phyloP scores from a whole-genome alignment of 345 rosid genomes.

The Brassica cretica region DNA sequence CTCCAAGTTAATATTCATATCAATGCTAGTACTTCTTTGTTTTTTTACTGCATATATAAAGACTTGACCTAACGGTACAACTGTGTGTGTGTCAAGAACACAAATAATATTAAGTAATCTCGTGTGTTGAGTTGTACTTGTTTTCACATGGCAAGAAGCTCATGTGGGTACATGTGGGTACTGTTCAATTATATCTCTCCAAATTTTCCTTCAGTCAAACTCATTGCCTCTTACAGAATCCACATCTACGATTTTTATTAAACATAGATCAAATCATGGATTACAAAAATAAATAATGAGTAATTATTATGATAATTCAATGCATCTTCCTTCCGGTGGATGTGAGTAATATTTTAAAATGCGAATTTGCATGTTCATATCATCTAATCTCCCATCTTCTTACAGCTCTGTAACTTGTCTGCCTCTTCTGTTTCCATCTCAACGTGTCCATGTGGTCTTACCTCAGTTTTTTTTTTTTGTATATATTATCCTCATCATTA shows the following conservation, averaged over 20 bases:
- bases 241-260: slow-evolving; percentile 9
- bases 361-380: slow-evolving; percentile 31
- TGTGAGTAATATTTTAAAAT: slow-evolving; percentile 4
- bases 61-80: background rate
- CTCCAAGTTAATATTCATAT: slow-evolving; percentile 14
- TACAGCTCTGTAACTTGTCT: slow-evolving; percentile 39
- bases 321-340: slow-evolving; percentile 21
- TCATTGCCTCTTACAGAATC: slow-evolving; percentile 10
- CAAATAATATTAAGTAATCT: slow-evolving; percentile 1
- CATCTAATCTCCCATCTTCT: slow-evolving; percentile 34
- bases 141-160: slow-evolving; percentile 33
- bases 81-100: background rate
- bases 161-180: slow-evolving; percentile 41
- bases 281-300: background rate
- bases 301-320: background rate
- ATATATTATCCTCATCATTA: slow-evolving; percentile 22
- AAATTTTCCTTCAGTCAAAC: slow-evolving; percentile 26
- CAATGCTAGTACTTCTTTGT: background rate
- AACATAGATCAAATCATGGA: background rate
- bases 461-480: background rate
- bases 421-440: slow-evolving; percentile 29
- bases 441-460: slow-evolving; percentile 45
- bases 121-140: slow-evolving; percentile 34
- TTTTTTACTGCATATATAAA: background rate
- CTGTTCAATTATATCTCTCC: slow-evolving; percentile 12